phyloP scores from a whole-genome alignment of 768 basidiomycete genomes.

The Rhodotorula taiwanensis region DNA sequence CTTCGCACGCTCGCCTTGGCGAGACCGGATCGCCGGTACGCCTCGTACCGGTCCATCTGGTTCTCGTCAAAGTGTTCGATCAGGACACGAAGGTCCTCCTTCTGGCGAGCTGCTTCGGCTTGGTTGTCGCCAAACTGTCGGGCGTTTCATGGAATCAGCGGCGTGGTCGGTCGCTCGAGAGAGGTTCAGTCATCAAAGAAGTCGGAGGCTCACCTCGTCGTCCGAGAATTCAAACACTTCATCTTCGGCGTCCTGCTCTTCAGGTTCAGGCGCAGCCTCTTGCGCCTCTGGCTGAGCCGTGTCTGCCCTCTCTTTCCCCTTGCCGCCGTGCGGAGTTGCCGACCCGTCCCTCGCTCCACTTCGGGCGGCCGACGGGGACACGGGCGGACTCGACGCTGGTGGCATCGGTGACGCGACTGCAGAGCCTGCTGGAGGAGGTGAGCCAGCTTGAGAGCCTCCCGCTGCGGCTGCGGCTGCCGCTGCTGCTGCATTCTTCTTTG shows the following conservation, averaged over 20 bases:
- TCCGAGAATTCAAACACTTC: constrained; percentile 29
- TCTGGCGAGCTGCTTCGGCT: constrained; percentile 23
- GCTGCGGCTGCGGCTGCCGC: neutral
- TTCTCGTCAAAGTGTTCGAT: constrained; percentile 79
- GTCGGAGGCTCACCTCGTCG: constrained; percentile 22
- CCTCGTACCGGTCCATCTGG: constrained; percentile 84
- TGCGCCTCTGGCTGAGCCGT: neutral
- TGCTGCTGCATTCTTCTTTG: neutral
- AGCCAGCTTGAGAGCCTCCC: neutral
- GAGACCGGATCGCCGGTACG: constrained; percentile 73
- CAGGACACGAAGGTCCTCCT: constrained; percentile 55
- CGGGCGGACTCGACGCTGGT: neutral
- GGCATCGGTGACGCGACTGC: neutral
- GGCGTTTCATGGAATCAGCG: neutral
- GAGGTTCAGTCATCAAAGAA: neutral
- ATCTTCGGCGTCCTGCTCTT: constrained; percentile 29
- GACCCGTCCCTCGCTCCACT: neutral
- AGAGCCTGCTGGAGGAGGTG: neutral
- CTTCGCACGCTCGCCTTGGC: constrained; percentile 76
- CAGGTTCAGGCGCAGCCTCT: neutral
- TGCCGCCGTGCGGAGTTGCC: neutral
- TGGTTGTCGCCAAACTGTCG: constrained; percentile 30
- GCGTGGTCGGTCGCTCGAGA: too few relatives aligned
- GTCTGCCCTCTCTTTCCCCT: neutral
- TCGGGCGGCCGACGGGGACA: neutral